Evolutionary conservation across 257 asterid species (phyloP).

Genomic region (Solanum clarkiae): DNA sequence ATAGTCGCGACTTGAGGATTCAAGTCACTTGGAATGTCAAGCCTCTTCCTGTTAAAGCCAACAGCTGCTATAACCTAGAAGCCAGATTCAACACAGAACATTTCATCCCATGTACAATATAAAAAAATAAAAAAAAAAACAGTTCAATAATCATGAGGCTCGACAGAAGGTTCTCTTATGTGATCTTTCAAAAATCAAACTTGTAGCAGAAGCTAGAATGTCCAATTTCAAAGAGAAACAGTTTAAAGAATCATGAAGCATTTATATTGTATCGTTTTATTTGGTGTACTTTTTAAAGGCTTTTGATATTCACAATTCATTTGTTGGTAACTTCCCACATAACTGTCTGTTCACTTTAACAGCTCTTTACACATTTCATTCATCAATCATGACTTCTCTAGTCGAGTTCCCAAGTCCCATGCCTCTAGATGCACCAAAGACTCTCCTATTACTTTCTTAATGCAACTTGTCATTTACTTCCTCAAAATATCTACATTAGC

Average conservation of each 20-base stretch:
- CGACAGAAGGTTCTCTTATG: not conserved
- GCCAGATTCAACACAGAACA: constrained; percentile 1
- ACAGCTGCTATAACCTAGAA: constrained; percentile 93
- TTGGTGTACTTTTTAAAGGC: not conserved
- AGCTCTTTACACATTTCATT: not conserved
- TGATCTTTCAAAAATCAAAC: not conserved
- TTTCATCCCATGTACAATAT: not conserved
- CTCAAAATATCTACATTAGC: not conserved
- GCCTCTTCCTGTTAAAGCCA: constrained; percentile 70
- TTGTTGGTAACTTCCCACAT: not conserved
- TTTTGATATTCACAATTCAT: not conserved
- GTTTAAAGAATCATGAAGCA: not conserved
- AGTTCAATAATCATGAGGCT: not conserved
- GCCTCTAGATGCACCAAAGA: not conserved
- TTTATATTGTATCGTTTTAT: not conserved
- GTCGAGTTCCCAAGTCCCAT: not conserved
- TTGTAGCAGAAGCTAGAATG: not conserved
- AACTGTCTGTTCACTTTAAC: not conserved
- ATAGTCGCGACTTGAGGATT: constrained; percentile 71
- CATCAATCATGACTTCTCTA: not conserved
- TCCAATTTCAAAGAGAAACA: not conserved
- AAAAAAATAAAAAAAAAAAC: not conserved
- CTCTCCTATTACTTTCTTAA: not conserved
- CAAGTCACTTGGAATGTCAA: constrained; percentile 61
- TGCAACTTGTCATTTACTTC: not conserved